A percentile compares a stretch with the other conserved stretches of the same genome.
These are phyloP conservation scores for Ilyonectria robusta DNA, from an alignment of 2,329 filamentous ascomycete species.

Conservation along the genomic window DNA sequence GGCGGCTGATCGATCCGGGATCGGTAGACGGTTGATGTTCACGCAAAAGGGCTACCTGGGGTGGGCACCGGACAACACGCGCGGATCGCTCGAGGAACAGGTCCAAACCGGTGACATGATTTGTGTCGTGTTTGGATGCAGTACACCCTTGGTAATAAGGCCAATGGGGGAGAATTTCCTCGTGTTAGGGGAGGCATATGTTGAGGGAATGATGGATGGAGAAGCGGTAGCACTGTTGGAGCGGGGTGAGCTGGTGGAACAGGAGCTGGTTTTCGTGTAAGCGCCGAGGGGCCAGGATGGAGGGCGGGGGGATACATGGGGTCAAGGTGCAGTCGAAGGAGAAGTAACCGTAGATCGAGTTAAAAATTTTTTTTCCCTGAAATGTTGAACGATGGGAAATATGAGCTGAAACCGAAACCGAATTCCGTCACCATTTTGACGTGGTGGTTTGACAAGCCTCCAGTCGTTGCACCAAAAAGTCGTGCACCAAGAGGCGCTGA, in stretches of 20 bases:
- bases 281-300: not conserved
- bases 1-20: conserved; percentile 23
- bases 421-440: not conserved
- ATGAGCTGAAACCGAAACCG: not conserved
- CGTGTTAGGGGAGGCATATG: conserved; percentile 32
- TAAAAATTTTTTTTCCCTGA: no score
- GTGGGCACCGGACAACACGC: conserved; percentile 30
- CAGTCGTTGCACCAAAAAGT: not conserved
- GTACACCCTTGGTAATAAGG: conserved; percentile 26
- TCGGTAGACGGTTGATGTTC: conserved; percentile 30
- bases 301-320: not conserved
- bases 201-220: conserved; percentile 32
- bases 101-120: conserved; percentile 21
- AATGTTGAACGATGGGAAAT: not conserved
- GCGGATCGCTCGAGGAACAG: conserved; percentile 21
- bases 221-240: conserved; percentile 17
- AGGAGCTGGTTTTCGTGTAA: conserved; percentile 18
- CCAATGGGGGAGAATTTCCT: conserved; percentile 8
- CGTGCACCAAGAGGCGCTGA: not conserved
- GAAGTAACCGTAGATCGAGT: not conserved
- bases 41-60: conserved; percentile 27
- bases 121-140: conserved; percentile 28
- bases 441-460: not conserved
- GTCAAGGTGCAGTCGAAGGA: not conserved
- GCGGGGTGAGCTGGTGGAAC: conserved; percentile 13